Conservation (phyloP, 805 yeast species). For the Cyberlindnera galapagoensis region DNA sequence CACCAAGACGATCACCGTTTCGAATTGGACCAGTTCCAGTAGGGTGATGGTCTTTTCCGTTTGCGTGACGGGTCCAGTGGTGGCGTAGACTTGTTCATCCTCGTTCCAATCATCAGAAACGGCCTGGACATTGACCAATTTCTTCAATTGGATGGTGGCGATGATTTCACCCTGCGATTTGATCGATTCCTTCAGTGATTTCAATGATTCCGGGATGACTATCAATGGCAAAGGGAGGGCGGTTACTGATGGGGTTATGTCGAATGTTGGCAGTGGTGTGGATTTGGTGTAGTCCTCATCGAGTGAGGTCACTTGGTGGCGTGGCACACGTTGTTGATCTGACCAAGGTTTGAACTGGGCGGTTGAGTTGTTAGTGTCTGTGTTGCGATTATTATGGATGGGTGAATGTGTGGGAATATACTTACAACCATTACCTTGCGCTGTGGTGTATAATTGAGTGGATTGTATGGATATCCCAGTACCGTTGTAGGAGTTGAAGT, state of each 20-base stretch:
- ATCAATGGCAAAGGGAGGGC: constrained; percentile 13
- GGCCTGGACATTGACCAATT: constrained; percentile 5
- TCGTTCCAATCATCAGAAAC: constrained; percentile 33
- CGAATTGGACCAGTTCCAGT: constrained; percentile 14
- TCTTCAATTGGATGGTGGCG: constrained; percentile 5
- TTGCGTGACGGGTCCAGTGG: constrained; percentile 4
- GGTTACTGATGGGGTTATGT: neutral
- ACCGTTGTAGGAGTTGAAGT: neutral
- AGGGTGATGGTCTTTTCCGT: constrained; percentile 5
- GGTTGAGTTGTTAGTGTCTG: constrained; percentile 3
- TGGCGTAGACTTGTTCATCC: constrained; percentile 43
- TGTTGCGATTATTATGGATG: neutral
- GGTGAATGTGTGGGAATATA: neutral
- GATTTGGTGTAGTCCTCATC: constrained; percentile 22
- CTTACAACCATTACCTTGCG: constrained; percentile 14
- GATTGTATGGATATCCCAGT: neutral
- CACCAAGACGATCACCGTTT: constrained; percentile 10
- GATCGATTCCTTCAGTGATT: constrained; percentile 12
- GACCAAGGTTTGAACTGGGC: constrained; percentile 43
- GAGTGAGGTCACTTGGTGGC: constrained; percentile 45
- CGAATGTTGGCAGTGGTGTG: constrained; percentile 12
- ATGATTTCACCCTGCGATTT: neutral
- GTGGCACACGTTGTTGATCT: constrained; percentile 32
- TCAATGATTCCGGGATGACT: constrained; percentile 13
- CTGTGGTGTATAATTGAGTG: too few relatives aligned